Base-by-base conservation (phyloP, 2,329 filamentous ascomycete genomes). In the Basipetospora chlamydospora region DNA sequence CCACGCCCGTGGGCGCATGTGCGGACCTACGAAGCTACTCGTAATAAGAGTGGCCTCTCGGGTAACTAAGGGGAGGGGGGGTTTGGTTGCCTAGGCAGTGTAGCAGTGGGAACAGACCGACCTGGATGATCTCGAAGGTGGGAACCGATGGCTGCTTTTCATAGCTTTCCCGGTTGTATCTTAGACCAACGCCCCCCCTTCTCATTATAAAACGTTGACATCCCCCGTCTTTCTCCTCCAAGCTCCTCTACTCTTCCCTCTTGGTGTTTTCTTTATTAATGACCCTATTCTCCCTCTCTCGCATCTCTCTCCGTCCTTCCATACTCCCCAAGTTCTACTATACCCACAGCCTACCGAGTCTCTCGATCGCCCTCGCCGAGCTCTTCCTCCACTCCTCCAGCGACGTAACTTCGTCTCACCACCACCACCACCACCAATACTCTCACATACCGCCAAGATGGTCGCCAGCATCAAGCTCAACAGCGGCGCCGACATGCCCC, bases 401-500 rank as follows among this genome's bases (percentile, higher is more conserved):
- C 34, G 8, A 21, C 16, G 22, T 28, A 22, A 22, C 35, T 26
- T 26, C 28, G 11, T 26, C n/a, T 20, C 20, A 13, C 18, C 16
- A 31, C 22, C 13, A 31, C 29, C n/a, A 13, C 12, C 20, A 10
- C 18, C 18, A 26, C 20, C 10, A 13, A 4, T 10, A 6, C 20
- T 30, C 22, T 8, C 16, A 23, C 21, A 23, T 15, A 11, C 10
- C 26, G 13, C 23, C 32, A 40, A 31, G 15, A 44, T 44, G 42
- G 34, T 29, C 8, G 20, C 41, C 26, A 44, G 35, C 41, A 61
- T 77, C 55, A 77, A 75, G 61, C 69, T 79, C 43, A 77, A 62
- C 59, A 74, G 64, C 57, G 73, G 75, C 58, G 52, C 70, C 48
- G 65, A 80, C 48, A 83, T 83, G 79, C 79, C 78, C 51, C 71